phyloP scores from a whole-genome alignment of 208 protist genomes.

The Leishmania major region DNA sequence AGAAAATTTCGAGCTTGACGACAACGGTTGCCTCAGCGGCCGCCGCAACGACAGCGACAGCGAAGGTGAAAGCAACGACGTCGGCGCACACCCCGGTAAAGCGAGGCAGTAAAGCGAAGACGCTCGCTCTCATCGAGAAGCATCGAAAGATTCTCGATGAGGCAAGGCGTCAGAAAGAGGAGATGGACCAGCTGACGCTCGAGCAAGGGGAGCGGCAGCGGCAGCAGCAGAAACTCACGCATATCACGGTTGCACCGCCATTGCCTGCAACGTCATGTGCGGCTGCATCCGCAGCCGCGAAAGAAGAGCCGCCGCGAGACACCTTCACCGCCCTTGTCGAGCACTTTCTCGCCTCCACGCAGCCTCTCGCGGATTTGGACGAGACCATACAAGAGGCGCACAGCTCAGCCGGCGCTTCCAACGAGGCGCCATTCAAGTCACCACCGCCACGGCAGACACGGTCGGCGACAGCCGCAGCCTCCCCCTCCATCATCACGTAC shows the following conservation, averaged over 20 bases:
- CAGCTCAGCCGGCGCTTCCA: neutral
- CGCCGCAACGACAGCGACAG: neutral
- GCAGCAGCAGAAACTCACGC: neutral
- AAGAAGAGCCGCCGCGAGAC: constrained; percentile 9
- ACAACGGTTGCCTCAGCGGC: constrained; percentile 4
- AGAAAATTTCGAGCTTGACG: constrained; percentile 26
- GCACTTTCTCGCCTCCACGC: constrained; percentile 35
- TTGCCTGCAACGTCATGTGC: neutral
- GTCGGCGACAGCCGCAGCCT: neutral
- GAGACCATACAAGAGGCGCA: constrained; percentile 42
- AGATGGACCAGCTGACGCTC: constrained; percentile 28
- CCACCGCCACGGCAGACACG: neutral
- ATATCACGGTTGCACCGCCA: neutral
- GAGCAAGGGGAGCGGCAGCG: constrained; percentile 13
- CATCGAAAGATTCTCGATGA: constrained; percentile 36
- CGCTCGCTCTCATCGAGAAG: constrained; percentile 35
- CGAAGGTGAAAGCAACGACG: constrained; percentile 5
- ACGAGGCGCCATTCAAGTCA: neutral
- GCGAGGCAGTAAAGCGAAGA: constrained; percentile 8
- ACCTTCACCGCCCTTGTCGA: constrained; percentile 35
- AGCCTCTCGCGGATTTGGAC: constrained; percentile 70
- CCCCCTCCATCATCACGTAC: constrained; percentile 47
- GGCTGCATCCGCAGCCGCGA: neutral
- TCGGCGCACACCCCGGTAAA: neutral
- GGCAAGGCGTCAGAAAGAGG: constrained; percentile 24